Evolutionary conservation across 1,284 basidiomycete genomes (phyloP).

Genomic region (Cryptococcus sp.): DNA sequence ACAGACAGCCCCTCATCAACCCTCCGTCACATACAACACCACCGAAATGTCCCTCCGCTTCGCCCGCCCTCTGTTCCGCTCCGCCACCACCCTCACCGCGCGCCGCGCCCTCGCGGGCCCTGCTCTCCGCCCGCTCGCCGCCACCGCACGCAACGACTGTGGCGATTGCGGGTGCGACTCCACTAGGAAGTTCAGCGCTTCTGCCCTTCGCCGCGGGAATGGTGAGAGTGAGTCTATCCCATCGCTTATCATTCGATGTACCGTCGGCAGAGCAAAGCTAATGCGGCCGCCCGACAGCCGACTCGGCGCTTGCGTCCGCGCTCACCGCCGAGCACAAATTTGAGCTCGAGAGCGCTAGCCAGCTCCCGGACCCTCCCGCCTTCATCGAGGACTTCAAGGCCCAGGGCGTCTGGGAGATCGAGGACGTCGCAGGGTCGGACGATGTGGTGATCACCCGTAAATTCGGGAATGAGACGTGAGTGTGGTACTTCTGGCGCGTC

Average conservation of each 20-base stretch:
- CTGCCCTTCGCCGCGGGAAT: slow-evolving; percentile 31
- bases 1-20: no score
- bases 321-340: slow-evolving; percentile 80
- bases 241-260: no score
- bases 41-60: slow-evolving; percentile 30
- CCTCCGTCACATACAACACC: neutral
- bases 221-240: slow-evolving; percentile 43
- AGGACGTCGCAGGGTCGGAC: slow-evolving; percentile 70
- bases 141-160: neutral
- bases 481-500: slow-evolving; percentile 14
- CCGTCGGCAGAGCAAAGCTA: neutral
- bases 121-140: slow-evolving; percentile 6
- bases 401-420: slow-evolving; percentile 77
- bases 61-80: slow-evolving; percentile 30
- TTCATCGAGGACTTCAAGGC: slow-evolving; percentile 74
- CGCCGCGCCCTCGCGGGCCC: slow-evolving; percentile 13
- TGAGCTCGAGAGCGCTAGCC: slow-evolving; percentile 64
- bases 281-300: slow-evolving; percentile 11
- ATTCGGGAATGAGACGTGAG: slow-evolving; percentile 88
- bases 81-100: slow-evolving; percentile 14
- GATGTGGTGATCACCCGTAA: slow-evolving; percentile 76
- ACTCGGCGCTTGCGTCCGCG: slow-evolving; percentile 61
- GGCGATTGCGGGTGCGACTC: neutral
- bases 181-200: slow-evolving; percentile 34
- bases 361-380: slow-evolving; percentile 59